Conservation (phyloP, 2,329 filamentous ascomycete species). For the Lecanicillium sp. region DNA sequence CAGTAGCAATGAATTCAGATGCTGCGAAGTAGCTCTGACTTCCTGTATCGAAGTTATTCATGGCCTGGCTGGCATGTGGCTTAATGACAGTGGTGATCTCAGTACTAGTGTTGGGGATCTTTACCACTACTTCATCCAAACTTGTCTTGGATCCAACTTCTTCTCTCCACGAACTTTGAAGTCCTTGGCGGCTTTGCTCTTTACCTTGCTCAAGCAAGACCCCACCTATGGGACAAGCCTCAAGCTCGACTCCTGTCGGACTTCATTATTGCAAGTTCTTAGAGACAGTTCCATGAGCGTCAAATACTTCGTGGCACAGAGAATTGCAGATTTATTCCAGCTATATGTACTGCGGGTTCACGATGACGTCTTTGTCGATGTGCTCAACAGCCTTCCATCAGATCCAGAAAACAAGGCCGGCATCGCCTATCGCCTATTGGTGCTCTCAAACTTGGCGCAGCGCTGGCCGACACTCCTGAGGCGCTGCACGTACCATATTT, state of each 20-base stretch:
- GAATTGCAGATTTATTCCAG: conserved; percentile 69
- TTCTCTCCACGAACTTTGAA: conserved; percentile 65
- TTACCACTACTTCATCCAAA: conserved; percentile 70
- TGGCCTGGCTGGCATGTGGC: conserved; percentile 59
- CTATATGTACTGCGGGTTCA: conserved; percentile 79
- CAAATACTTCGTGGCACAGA: conserved; percentile 67
- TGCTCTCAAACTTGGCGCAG: conserved; percentile 71
- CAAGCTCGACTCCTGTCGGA: conserved; percentile 54
- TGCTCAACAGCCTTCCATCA: conserved; percentile 71
- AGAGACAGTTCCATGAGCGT: conserved; percentile 59
- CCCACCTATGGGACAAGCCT: conserved; percentile 59
- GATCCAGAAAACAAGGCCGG: conserved; percentile 70
- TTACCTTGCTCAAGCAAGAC: conserved; percentile 60
- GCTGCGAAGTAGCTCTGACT: conserved; percentile 67
- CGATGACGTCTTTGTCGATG: conserved; percentile 76
- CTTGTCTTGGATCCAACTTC: conserved; percentile 59
- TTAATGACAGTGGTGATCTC: conserved; percentile 51
- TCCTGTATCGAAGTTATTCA: conserved; percentile 63
- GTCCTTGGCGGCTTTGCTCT: conserved; percentile 60
- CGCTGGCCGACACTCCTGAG: conserved; percentile 81
- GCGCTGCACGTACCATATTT: conserved; percentile 86
- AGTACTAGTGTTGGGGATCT: conserved; percentile 65
- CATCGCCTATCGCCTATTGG: conserved; percentile 74
- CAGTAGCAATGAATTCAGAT: conserved; percentile 54
- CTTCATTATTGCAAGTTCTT: conserved; percentile 69